Evolutionary conservation across 257 asterid species (phyloP), one percentile per base, ranked within the genome.

Genomic region (Scutellaria barbata): DNA sequence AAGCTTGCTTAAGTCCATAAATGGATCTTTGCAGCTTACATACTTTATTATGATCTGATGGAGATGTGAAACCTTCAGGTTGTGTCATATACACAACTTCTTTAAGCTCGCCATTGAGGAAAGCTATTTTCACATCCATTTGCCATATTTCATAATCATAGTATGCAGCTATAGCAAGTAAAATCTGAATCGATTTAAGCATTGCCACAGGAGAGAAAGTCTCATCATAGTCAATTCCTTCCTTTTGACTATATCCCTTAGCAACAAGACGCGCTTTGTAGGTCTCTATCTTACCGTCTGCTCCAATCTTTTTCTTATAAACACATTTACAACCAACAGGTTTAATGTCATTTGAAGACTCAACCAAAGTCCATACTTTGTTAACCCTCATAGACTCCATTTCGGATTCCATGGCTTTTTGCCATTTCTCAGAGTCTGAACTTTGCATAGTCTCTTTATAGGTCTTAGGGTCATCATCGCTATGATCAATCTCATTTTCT

Each of bases 381-480:
- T 20, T 20, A 20, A 20, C 25, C 25, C 25, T 20, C 25, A 20
- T 20, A 20, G 25, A 20, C 25, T 20, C 25, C 25, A 20, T 20
- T 20, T 20, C 25, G 7, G 54, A 11, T 48, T 48, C 54, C n/a
- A 48, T 48, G 54, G 54, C n/a, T 48, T 48, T 48, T 48, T n/a
- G 54, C 17, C 54, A 48, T 3, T 48, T 48, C n/a, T 48, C 54
- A 7, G 6, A 4, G n/a, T 10, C 7, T 48, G 54, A 48, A 48
- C 54, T 48, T 48, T 48, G 54, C 3, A 48, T 11, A 48, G 54
- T 6, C 54, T 48, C 54, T 48, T 48, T 11, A 11, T 48, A 48
- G n/a, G 54, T 48, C 54, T 48, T 48, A 48, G 54, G 54, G 54
- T 48, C 54, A 48, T 48, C 54, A 48, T 48, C 54, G 1, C 25